Base-by-base conservation (phyloP, 495 filamentous ascomycete genomes). In the Cenococcum geophilum region DNA sequence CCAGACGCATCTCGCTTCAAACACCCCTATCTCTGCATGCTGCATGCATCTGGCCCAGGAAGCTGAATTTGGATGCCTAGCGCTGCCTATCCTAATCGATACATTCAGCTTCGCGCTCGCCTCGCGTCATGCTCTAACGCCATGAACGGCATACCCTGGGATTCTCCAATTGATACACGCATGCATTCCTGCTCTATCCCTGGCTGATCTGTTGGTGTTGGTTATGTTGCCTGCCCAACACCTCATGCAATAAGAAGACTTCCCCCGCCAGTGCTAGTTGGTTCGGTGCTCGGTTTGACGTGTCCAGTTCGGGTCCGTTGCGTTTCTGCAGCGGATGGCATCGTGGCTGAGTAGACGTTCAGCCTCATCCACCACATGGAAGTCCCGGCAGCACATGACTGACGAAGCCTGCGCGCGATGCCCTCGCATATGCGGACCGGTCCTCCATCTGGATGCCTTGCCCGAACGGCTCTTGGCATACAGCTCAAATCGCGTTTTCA, bases 391-490 rank as follows among this genome's bases (percentile, higher is more conserved):
- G 48, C 63, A 66, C 63, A 66, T 66, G 63, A 66, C 63, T 36
- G 22, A 5, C 16, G 35, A 35, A 25, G 4, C 12, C 50, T 66
- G 63, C 63, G 59, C 22, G 61, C 22, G 23, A 45, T 14, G 37
- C 42, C 11, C 48, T 63, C 61, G 51, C 62, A 64, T 57, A 51
- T 51, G 62, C 62, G 57, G 62, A 25, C 62, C 57, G 57, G 59
- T 47, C 57, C 62, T 60, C 62, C 58, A 51, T 32, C 22, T 25
- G 49, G 37, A 45, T 25, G 49, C 18, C 40, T 4, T 45, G 12
- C 3, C 40, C 40, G 40, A 45, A 14, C 11, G 40, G 40, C 40
- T 18, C 40, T 32, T 18, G 40, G 40, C 40, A 16, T 6, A 8
- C 40, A 14, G 12, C 40, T 18, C 12, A 14, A 14, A 45, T 45